Conservation (phyloP, 176 grass and related monocot genomes). For the Chrysopogon serrulatus region DNA sequence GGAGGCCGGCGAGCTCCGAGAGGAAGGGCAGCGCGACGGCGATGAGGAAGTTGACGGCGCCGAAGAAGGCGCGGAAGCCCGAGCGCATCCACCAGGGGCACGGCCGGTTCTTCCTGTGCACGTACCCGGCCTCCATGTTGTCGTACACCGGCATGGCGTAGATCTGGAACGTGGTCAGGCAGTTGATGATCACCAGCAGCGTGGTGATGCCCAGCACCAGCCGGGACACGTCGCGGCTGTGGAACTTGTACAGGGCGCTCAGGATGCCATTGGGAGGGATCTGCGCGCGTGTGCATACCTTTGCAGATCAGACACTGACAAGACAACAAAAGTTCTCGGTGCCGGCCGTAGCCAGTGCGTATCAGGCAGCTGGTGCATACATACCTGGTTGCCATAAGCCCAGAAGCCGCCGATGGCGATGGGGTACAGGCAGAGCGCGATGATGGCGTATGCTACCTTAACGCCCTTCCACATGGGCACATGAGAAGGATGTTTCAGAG, state of each 20-base stretch:
- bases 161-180: slow-evolving; percentile 77
- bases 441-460: slow-evolving; percentile 62
- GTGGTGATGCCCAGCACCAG: slow-evolving; percentile 50
- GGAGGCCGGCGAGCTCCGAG: slow-evolving; percentile 57
- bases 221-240: slow-evolving; percentile 58
- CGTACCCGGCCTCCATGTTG: slow-evolving; percentile 81
- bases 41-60: slow-evolving; percentile 46
- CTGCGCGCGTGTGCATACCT: too few relatives aligned
- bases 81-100: slow-evolving; percentile 79
- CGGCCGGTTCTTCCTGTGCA: slow-evolving; percentile 60
- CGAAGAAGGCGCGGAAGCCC: slow-evolving; percentile 55
- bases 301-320: too few relatives aligned
- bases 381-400: slow-evolving; percentile 69
- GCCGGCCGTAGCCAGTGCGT: too few relatives aligned
- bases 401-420: slow-evolving; percentile 88
- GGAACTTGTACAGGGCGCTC: slow-evolving; percentile 66
- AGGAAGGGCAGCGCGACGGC: slow-evolving; percentile 87
- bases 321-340: too few relatives aligned
- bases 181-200: slow-evolving; percentile 85
- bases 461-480: slow-evolving; percentile 98
- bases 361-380: too few relatives aligned
- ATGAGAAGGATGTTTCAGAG: slow-evolving; percentile 78
- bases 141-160: slow-evolving; percentile 97
- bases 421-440: slow-evolving; percentile 74
- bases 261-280: slow-evolving; percentile 69